Conservation (phyloP, 306 rosid genomes). For the Castanea sativa region DNA sequence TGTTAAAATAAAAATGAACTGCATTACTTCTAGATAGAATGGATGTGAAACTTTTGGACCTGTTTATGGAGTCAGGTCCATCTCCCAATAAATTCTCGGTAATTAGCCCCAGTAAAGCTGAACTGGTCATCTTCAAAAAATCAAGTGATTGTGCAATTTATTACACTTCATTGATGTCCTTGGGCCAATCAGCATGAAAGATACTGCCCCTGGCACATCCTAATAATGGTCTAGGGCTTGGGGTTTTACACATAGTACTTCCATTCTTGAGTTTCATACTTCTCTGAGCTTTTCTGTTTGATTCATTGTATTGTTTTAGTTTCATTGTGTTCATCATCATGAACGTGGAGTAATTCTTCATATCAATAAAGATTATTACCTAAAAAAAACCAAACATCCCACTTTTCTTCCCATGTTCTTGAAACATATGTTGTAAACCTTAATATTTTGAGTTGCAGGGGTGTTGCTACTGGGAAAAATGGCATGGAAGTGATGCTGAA, state of each 20-base stretch:
- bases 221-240: neutral
- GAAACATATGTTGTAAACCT: constrained; percentile 12
- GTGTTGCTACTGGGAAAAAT: constrained; percentile 48
- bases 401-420: constrained; percentile 15
- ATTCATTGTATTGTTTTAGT: too few species aligned
- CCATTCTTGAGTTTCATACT: too few species aligned
- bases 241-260: too few species aligned
- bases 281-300: too few species aligned
- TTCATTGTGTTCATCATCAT: too few species aligned
- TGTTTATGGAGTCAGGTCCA: neutral
- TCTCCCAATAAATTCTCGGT: neutral
- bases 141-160: neutral
- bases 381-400: neutral
- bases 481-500: constrained; percentile 77
- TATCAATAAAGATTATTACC: too few species aligned
- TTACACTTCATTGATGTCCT: neutral
- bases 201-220: neutral
- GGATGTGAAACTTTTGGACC: neutral
- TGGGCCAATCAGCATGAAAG: neutral
- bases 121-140: neutral
- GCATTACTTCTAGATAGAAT: neutral
- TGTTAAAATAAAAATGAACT: neutral
- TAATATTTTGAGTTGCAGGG: constrained; percentile 44
- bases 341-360: too few species aligned
- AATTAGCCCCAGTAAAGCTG: neutral